phyloP scores from a whole-genome alignment of 2,329 filamentous ascomycete species.

The Talaromyces sp. region DNA sequence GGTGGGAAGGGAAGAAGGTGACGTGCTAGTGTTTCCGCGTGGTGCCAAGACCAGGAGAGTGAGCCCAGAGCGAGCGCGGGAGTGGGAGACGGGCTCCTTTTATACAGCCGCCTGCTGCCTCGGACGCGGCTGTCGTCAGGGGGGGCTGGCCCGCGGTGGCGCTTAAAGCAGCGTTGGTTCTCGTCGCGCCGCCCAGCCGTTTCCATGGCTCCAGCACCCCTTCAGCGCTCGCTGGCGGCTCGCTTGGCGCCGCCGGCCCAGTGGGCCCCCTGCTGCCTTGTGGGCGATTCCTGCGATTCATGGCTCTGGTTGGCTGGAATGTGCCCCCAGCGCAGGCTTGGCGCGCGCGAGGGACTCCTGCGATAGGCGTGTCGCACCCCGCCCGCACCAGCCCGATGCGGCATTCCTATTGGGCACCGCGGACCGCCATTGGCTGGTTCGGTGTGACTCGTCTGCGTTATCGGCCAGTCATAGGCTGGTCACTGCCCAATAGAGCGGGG shows the following conservation, averaged over 20 bases:
- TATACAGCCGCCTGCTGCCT: conserved; percentile 31
- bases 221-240: conserved; percentile 21
- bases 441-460: neutral
- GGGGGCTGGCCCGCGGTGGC: conserved; percentile 32
- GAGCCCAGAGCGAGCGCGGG: conserved; percentile 23
- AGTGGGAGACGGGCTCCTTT: conserved; percentile 36
- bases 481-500: conserved; percentile 9
- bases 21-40: conserved; percentile 27
- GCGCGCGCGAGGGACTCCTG: neutral
- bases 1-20: conserved; percentile 21
- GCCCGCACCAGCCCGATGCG: conserved; percentile 1
- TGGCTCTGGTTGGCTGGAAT: neutral
- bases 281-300: neutral
- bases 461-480: conserved; percentile 3
- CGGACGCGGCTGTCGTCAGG: conserved; percentile 24
- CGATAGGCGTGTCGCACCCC: neutral
- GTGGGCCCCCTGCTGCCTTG: neutral
- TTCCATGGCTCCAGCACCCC: conserved; percentile 24
- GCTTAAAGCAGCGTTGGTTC: conserved; percentile 29
- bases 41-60: conserved; percentile 37
- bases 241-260: conserved; percentile 3
- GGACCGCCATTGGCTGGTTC: neutral
- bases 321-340: neutral
- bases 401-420: neutral
- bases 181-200: neutral